Percentiles rank a stretch among this genome's conserved stretches.
Conservation (phyloP, 768 basidiomycete genomes). For the Collybia sp. region DNA sequence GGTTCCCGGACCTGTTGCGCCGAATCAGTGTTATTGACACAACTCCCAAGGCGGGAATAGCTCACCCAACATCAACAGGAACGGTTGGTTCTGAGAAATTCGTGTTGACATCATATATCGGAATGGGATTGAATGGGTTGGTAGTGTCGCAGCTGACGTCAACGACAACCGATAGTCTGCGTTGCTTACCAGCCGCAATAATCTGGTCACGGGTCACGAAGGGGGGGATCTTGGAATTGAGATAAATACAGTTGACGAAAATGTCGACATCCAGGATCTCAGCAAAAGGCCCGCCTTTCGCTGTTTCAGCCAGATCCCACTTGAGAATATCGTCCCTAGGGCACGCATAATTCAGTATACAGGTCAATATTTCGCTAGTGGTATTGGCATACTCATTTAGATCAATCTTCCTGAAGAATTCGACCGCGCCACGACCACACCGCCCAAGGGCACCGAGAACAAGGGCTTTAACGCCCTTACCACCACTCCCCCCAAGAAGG, state of each 20-base stretch:
- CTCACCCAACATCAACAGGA: constrained; percentile 76
- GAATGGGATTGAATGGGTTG: constrained; percentile 97
- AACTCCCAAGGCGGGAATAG: constrained; percentile 8
- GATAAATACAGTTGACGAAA: constrained; percentile 99
- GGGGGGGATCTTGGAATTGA: constrained; percentile 78
- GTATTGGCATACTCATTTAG: constrained; percentile 73
- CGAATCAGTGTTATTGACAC: too few relatives aligned
- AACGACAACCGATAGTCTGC: constrained; percentile 79
- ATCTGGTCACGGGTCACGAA: constrained; percentile 76
- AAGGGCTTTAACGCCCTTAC: constrained; percentile 72
- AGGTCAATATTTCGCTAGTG: background rate
- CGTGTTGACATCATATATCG: constrained; percentile 91
- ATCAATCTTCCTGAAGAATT: constrained; percentile 95
- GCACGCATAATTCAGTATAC: constrained; percentile 8
- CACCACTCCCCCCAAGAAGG: constrained; percentile 59
- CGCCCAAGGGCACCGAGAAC: constrained; percentile 96
- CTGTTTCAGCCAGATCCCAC: constrained; percentile 98
- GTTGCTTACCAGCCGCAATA: constrained; percentile 57
- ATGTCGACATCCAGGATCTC: constrained; percentile 97
- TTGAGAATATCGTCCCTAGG: constrained; percentile 86
- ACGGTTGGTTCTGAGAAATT: constrained; percentile 92
- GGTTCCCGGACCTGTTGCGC: constrained; percentile 47
- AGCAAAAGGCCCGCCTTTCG: constrained; percentile 92
- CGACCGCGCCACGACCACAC: constrained; percentile 93
- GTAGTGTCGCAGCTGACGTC: constrained; percentile 99